phyloP scores from a whole-genome alignment of 176 grass and related monocot species.

The Tuctoria greenei region DNA sequence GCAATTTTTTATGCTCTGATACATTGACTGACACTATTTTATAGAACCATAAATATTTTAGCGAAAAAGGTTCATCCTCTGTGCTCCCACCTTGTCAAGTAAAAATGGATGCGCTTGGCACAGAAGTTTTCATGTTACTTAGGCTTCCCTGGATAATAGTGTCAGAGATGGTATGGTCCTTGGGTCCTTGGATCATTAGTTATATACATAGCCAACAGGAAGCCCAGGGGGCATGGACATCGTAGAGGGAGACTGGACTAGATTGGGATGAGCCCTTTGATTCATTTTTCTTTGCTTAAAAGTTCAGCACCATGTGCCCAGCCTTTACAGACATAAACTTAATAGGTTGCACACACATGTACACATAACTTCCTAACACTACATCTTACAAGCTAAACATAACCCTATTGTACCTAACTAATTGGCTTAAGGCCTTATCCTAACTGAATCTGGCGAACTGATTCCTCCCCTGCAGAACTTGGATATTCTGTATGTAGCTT shows the following conservation, averaged over 20 bases:
- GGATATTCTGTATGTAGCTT: not conserved
- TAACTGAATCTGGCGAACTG: not conserved
- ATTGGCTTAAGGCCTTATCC: not conserved
- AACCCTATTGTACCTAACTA: not conserved
- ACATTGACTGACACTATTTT: constrained; percentile 1
- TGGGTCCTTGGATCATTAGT: not conserved
- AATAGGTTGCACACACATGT: not conserved
- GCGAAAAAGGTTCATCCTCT: constrained; percentile 9
- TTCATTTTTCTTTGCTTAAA: not conserved
- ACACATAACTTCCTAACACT: not conserved
- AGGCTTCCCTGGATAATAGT: not conserved
- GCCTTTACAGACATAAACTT: not conserved
- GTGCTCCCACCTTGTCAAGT: not conserved
- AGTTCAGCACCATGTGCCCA: not conserved
- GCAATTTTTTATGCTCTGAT: constrained; percentile 5
- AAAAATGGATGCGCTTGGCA: not conserved
- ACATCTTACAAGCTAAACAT: not conserved
- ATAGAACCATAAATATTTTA: constrained; percentile 26
- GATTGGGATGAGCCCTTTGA: not conserved
- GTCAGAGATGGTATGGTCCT: not conserved
- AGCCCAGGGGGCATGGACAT: too few species aligned
- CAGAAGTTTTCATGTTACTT: not conserved
- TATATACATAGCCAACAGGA: not conserved
- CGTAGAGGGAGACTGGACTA: too few species aligned
- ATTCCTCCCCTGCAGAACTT: not conserved